phyloP scores from a whole-genome alignment of 257 asterid genomes.

The Solanum dulcamara region DNA sequence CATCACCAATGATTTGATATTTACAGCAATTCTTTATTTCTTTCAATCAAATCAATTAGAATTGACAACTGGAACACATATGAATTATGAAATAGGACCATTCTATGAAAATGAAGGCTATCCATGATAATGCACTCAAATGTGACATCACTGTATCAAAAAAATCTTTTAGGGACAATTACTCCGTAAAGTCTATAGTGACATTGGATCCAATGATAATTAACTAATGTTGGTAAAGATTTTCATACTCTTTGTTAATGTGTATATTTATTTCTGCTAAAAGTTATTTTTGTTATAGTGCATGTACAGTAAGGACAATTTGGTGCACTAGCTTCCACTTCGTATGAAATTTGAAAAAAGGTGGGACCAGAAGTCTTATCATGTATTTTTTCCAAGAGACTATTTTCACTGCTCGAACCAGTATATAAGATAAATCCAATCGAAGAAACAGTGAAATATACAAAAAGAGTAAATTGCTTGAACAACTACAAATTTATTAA shows the following conservation, averaged over 20 bases:
- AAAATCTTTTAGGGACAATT: too few species aligned
- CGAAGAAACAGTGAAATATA: not conserved
- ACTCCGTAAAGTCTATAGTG: too few species aligned
- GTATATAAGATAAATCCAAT: not conserved
- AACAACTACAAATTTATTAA: not conserved
- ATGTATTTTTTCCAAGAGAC: accelerated
- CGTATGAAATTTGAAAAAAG: not conserved
- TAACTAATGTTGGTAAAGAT: too few species aligned
- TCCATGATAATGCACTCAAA: not conserved
- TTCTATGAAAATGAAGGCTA: not conserved
- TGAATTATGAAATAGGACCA: not conserved
- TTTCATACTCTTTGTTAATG: too few species aligned
- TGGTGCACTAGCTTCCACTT: not conserved
- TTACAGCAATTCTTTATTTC: not conserved
- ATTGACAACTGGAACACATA: not conserved
- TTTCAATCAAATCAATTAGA: not conserved
- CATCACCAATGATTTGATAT: not conserved
- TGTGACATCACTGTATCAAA: too few species aligned
- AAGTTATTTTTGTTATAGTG: not conserved
- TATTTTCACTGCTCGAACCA: accelerated
- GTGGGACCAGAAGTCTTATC: not conserved
- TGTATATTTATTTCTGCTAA: too few species aligned
- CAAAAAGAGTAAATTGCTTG: not conserved
- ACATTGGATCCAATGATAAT: too few species aligned
- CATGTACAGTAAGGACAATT: too few species aligned